Percentiles rank a stretch among this genome's conserved stretches.
Evolutionary conservation across 805 yeast genomes (phyloP).

Genomic region (Metschnikowia noctiluminum): DNA sequence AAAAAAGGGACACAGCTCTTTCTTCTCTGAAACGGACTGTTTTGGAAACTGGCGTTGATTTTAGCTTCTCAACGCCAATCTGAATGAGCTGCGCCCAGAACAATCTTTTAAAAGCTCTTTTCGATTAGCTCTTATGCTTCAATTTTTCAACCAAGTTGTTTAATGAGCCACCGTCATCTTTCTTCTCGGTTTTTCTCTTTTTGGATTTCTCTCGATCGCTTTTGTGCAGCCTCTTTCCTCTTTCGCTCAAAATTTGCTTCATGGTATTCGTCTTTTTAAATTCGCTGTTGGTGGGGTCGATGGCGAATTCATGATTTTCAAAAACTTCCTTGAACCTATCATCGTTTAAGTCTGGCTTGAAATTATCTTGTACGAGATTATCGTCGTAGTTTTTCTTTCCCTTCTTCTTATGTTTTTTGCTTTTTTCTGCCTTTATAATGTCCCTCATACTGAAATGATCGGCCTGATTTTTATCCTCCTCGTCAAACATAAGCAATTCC

Average conservation of each 20-base stretch:
- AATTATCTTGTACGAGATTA: conserved; percentile 44
- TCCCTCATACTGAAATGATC: conserved; percentile 79
- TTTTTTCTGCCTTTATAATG: conserved; percentile 70
- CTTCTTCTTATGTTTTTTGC: conserved; percentile 43
- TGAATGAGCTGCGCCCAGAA: too few species aligned
- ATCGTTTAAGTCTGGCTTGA: conserved; percentile 73
- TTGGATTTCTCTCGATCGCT: conserved; percentile 7
- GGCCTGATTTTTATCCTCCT: conserved; percentile 41
- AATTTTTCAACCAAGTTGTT: conserved; percentile 47
- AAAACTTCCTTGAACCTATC: conserved; percentile 81
- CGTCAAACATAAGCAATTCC: conserved; percentile 70
- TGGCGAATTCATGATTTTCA: conserved; percentile 85
- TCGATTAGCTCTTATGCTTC: conserved; percentile 36
- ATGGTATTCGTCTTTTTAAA: conserved; percentile 84
- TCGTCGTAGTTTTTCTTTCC: conserved; percentile 52
- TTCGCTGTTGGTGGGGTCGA: conserved; percentile 91
- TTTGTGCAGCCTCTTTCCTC: conserved; percentile 48
- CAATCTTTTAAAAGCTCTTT: too few species aligned
- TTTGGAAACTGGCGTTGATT: too few species aligned
- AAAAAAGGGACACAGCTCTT: too few species aligned
- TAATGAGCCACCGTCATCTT: conserved; percentile 7
- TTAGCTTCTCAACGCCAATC: too few species aligned
- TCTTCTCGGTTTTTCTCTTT: conserved; percentile 9
- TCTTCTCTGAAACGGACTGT: too few species aligned
- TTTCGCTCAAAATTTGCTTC: conserved; percentile 76